Evolutionary conservation across 2,329 filamentous ascomycete genomes (phyloP), one percentile per base, ranked within the genome.

Genomic region (Cadophora malorum): DNA sequence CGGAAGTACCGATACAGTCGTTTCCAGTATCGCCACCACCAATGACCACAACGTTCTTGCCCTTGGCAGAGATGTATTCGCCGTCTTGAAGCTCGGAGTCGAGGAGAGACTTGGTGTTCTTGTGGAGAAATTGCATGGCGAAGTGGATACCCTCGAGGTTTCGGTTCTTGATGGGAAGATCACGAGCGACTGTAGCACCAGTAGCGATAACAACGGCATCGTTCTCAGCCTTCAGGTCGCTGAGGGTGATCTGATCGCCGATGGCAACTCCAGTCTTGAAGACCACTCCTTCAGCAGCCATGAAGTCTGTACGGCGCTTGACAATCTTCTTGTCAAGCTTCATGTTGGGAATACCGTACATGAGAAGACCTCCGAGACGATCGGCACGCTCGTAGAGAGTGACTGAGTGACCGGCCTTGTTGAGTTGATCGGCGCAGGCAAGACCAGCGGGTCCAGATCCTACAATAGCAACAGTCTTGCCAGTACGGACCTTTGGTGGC

Each of bases 281-380:
- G 63, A 86, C 85, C 77, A 97, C 83, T 60, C 95, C 95, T 81
- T 97, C 95, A 3, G 90, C 87, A 65, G 91, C 92, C 92, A 97
- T 95, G 81, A 98, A 94, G 81, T 97, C 93, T 60, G 96, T 94
- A 79, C 95, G 92, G 63, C 95, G 92, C 85, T 97, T 95, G 69
- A 98, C 95, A 71, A 97, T 90, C 78, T 93, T 93, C 87, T 98
- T 98, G 84, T 98, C 95, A 52, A 98, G 91, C 85, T 98, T 98
- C 95, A 98, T 98, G 85, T 98, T 98, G 73, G 95, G 95, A 74
- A 98, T 98, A 74, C 95, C 95, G 78, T 98, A 97, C 95, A 97
- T 97, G 76, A 98, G 88, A 65, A 98, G 85, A 80, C 95, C 95
- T 81, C 95, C 95, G 67, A 91, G 84, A 72, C 95, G 93, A 78